phyloP scores from a whole-genome alignment of 148 eudicot species.

The Arbutus unedo region DNA sequence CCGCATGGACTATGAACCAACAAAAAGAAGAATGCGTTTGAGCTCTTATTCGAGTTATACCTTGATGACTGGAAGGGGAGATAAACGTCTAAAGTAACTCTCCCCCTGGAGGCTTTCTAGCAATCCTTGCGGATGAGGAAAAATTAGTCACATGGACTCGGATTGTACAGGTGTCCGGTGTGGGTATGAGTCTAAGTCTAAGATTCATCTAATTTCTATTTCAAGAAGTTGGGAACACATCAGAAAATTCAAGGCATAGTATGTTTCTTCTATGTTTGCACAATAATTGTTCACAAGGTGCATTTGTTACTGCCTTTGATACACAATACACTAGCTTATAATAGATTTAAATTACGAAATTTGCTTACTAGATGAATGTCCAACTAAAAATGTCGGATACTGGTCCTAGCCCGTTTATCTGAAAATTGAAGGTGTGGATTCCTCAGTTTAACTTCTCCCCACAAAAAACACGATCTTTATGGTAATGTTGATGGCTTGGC shows the following conservation, averaged over 20 bases:
- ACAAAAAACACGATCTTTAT: no score
- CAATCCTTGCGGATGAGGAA: not conserved
- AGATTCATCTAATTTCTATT: not conserved
- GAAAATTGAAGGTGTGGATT: no score
- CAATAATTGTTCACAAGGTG: not conserved
- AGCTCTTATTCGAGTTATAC: no score
- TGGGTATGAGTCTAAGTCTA: not conserved
- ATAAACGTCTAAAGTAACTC: no score
- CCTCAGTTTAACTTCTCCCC: no score
- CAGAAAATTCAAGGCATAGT: not conserved
- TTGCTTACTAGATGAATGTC: not conserved
- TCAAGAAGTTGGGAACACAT: not conserved
- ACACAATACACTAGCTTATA: not conserved
- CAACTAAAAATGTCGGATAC: not conserved
- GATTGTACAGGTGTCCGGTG: not conserved
- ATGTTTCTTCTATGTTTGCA: not conserved
- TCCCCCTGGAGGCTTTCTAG: no score
- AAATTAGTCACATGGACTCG: not conserved
- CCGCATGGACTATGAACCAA: no score
- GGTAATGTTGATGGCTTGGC: no score
- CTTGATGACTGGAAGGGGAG: no score
- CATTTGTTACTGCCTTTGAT: not conserved
- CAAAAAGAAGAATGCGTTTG: no score
- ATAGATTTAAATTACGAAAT: not conserved
- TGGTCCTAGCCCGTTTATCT: not conserved